Percentiles rank a stretch among this genome's conserved stretches.
phyloP scores from a whole-genome alignment of 352 stramenopile species.

The Globisporangium spinosum region DNA sequence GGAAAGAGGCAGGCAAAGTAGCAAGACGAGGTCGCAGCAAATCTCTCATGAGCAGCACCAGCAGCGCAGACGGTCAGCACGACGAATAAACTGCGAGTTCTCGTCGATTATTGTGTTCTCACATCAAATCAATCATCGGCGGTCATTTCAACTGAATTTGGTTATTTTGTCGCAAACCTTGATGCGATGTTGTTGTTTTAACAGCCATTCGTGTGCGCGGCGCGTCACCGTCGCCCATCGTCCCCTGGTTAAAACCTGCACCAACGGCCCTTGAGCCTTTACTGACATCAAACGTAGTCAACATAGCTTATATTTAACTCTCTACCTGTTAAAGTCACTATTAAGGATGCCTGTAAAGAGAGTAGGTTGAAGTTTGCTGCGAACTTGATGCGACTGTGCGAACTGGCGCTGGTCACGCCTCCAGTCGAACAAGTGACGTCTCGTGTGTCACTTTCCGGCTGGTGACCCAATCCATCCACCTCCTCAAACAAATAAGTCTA shows the following conservation, averaged over 20 bases:
- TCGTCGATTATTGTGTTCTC: not conserved
- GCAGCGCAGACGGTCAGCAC: too few species aligned
- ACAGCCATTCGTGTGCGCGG: not conserved
- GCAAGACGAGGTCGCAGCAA: not conserved
- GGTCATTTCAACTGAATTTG: not conserved
- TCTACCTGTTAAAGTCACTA: not conserved
- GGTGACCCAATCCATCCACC: not conserved
- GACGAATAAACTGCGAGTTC: not conserved
- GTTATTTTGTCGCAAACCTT: not conserved
- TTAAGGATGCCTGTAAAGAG: not conserved
- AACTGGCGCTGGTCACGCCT: not conserved
- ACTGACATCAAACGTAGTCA: too few species aligned
- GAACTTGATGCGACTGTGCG: not conserved
- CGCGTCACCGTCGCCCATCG: constrained; percentile 3
- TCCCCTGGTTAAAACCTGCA: not conserved
- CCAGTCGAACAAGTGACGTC: constrained; percentile 11
- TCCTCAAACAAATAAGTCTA: not conserved
- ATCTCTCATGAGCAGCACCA: not conserved
- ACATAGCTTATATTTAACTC: too few species aligned
- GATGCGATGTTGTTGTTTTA: not conserved
- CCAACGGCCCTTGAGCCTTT: not conserved
- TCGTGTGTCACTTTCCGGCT: constrained; percentile 8
- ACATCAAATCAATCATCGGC: not conserved
- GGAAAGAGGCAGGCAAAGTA: not conserved
- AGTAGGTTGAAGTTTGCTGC: constrained; percentile 8